phyloP scores from a whole-genome alignment of 2,329 filamentous ascomycete species.

The Coniochaeta sp. region DNA sequence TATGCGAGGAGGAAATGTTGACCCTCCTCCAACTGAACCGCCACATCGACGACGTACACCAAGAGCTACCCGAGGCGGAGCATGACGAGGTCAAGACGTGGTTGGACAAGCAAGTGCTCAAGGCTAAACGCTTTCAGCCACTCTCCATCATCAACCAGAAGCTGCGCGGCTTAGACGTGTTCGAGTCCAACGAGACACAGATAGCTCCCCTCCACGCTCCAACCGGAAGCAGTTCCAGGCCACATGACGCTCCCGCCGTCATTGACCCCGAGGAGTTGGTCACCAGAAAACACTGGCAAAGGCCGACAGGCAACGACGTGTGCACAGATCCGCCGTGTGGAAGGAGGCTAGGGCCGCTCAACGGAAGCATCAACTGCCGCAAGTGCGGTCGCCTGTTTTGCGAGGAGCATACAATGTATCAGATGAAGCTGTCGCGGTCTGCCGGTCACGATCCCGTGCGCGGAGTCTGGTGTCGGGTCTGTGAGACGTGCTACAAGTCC shows the following conservation, averaged over 20 bases:
- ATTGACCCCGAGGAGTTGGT: slow-evolving; percentile 86
- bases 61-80: slow-evolving; percentile 79
- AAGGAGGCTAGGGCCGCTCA: slow-evolving; percentile 68
- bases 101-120: slow-evolving; percentile 92
- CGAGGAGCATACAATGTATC: slow-evolving; percentile 98
- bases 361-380: slow-evolving; percentile 85
- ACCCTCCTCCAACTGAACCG: slow-evolving; percentile 87
- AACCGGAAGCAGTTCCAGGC: slow-evolving; percentile 27
- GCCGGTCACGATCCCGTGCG: slow-evolving; percentile 84
- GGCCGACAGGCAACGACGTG: slow-evolving; percentile 61
- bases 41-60: slow-evolving; percentile 79
- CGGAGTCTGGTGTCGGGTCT: slow-evolving; percentile 90
- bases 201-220: slow-evolving; percentile 19
- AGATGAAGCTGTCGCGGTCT: slow-evolving; percentile 91
- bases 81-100: slow-evolving; percentile 95
- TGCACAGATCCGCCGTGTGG: slow-evolving; percentile 87
- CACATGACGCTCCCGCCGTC: slow-evolving; percentile 32
- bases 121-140: slow-evolving; percentile 88
- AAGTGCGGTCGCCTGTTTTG: slow-evolving; percentile 92
- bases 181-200: slow-evolving; percentile 77
- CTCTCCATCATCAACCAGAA: slow-evolving; percentile 90
- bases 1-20: slow-evolving; percentile 98
- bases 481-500: slow-evolving; percentile 98
- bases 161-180: slow-evolving; percentile 83
- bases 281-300: slow-evolving; percentile 84